Evolutionary conservation across 1,284 basidiomycete species (phyloP), one percentile per base, ranked within the genome.

Genomic region (Tilletia walkeri): DNA sequence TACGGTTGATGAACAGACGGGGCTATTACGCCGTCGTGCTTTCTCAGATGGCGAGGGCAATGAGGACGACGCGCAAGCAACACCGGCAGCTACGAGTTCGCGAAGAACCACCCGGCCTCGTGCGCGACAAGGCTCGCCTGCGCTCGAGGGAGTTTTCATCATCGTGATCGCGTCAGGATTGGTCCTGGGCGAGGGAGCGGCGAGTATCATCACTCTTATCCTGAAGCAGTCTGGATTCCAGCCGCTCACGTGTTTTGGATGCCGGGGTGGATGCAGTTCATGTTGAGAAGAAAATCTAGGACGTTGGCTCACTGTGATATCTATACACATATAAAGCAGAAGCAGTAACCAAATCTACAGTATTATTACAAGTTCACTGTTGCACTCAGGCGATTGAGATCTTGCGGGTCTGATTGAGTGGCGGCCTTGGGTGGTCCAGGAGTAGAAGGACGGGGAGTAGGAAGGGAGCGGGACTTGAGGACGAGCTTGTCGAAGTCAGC

Each of bases 111-210:
- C 10, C 5, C 54, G 54, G 24, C 50, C 24, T 53, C 54, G 24
- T 30, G 24, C 34, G 2, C 24, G 20, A 12, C 54, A 45, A 45
- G 41, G 20, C 14, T 34, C 34, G 3, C 36, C 50, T 36, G 41
- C 20, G 9, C 50, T n/a, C 47, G 66, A 38, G 9, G n/a, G 50
- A 18, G 10, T 65, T 61, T 6, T 41, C 70, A 50, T 95, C 66
- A 91, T 98, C 77, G 89, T 98, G 47, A 87, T 96, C 41, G 95
- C 95, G 3, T 93, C 91, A 79, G 95, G 95, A 0, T 96, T 98
- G 80, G 95, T 98, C 38, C 86, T 98, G 20, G 95, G 95, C 38
- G 95, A 98, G 75, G 87, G 95, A 1, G 90, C 96, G 50, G 87
- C 92, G 34, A 94, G 93, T 80, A 89, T 98, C 59, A 85, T 94